A percentile compares a stretch with the other conserved stretches of the same genome.
Conservation (phyloP, 108 stramenopile species). For the Pelagomonas calceolata region DNA sequence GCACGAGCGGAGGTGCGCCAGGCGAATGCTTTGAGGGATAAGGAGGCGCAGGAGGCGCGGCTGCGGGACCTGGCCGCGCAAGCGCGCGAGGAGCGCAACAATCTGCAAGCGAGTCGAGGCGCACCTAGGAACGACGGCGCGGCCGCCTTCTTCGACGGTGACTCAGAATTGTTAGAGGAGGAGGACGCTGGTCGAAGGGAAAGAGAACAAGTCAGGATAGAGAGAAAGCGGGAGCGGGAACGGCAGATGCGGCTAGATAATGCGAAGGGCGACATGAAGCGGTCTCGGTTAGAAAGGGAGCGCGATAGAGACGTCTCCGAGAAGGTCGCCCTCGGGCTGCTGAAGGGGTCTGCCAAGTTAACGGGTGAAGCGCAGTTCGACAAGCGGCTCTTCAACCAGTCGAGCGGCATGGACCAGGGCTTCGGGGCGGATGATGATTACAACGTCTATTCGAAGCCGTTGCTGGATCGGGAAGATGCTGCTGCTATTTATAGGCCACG, state of each 20-base stretch:
- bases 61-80: conserved; percentile 79
- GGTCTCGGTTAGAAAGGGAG: conserved; percentile 56
- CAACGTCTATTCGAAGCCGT: conserved; percentile 80
- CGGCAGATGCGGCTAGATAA: conserved; percentile 79
- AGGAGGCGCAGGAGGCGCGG: conserved; percentile 77
- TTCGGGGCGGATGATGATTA: conserved; percentile 97
- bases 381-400: conserved; percentile 85
- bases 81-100: conserved; percentile 72
- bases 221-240: conserved; percentile 83
- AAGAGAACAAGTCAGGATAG: conserved; percentile 77
- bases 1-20: conserved; percentile 76
- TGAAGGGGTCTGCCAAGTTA: conserved; percentile 63
- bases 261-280: conserved; percentile 61
- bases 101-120: neutral
- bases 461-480: conserved; percentile 77
- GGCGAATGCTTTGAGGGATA: conserved; percentile 65
- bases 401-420: conserved; percentile 80
- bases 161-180: conserved; percentile 22
- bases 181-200: conserved; percentile 63
- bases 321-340: conserved; percentile 91
- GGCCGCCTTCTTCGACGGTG: conserved; percentile 16
- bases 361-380: conserved; percentile 71
- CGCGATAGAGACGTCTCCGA: conserved; percentile 90
- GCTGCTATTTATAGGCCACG: conserved; percentile 79
- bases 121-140: neutral